Evolutionary conservation across 805 yeast genomes (phyloP).

Genomic region (Metschnikowia cerradonensis): DNA sequence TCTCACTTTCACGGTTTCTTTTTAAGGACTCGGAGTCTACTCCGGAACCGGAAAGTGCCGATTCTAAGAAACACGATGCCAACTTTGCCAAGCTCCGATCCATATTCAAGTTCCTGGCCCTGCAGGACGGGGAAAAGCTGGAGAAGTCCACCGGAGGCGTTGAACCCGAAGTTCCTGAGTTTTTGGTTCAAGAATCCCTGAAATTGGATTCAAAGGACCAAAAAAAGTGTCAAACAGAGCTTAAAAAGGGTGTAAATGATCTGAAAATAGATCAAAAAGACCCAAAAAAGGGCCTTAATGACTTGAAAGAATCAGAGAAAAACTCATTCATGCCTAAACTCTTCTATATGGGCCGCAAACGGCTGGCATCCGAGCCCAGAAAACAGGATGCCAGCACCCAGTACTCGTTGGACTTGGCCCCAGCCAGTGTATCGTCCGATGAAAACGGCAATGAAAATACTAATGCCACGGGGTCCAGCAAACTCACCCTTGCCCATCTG

Average conservation of each 20-base stretch:
- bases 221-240: not conserved
- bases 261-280: not conserved
- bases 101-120: constrained; percentile 13
- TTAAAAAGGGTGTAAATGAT: not conserved
- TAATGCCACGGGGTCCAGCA: not conserved
- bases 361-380: constrained; percentile 8
- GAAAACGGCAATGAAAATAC: not conserved
- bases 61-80: constrained; percentile 1
- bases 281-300: not conserved
- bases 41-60: not conserved
- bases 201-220: not conserved
- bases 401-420: not conserved
- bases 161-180: too few relatives aligned
- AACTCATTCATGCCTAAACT: not conserved
- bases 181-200: too few relatives aligned
- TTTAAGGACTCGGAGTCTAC: constrained; percentile 21
- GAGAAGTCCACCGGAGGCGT: not conserved
- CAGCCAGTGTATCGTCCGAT: not conserved
- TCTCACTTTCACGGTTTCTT: constrained; percentile 25
- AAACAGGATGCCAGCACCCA: not conserved
- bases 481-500: not conserved
- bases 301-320: not conserved
- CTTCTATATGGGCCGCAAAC: constrained; percentile 11
- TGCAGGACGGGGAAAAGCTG: constrained; percentile 9
- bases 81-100: constrained; percentile 8